Evolutionary conservation across 768 basidiomycete genomes (phyloP).

Genomic region (Dentipellis sp.): DNA sequence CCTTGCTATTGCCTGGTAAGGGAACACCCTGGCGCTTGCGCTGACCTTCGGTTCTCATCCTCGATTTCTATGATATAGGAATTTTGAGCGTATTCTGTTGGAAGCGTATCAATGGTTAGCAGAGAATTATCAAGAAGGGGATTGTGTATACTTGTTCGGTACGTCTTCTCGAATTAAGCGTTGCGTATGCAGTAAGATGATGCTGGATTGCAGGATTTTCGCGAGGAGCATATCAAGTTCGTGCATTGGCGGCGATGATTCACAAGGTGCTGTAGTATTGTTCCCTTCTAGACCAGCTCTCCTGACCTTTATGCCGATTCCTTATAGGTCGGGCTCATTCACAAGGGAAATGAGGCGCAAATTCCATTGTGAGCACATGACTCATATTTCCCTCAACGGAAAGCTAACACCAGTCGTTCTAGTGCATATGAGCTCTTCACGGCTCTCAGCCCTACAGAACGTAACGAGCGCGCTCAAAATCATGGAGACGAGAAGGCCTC

Average conservation of each 20-base stretch:
- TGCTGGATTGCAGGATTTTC: conserved; percentile 28
- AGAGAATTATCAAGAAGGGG: conserved; percentile 28
- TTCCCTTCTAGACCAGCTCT: too few species aligned
- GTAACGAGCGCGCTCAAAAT: background rate
- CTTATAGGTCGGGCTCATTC: conserved; percentile 31
- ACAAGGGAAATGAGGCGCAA: conserved; percentile 31
- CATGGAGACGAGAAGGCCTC: background rate
- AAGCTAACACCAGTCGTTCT: too few species aligned
- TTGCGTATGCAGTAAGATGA: background rate
- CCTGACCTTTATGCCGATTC: background rate
- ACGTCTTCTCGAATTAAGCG: background rate
- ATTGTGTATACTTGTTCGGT: conserved; percentile 34
- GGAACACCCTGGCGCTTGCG: too few species aligned
- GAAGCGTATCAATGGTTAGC: conserved; percentile 32
- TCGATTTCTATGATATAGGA: conserved; percentile 17
- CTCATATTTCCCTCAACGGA: too few species aligned
- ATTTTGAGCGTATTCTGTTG: conserved; percentile 25
- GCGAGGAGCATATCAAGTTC: conserved; percentile 38
- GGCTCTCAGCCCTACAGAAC: background rate
- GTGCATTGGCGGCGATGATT: conserved; percentile 36
- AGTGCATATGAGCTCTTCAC: conserved; percentile 29
- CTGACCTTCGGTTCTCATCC: background rate
- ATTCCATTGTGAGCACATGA: conserved; percentile 26
- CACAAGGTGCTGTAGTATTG: conserved; percentile 18
- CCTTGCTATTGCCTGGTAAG: conserved; percentile 29